Evolutionary conservation across 2,329 filamentous ascomycete species (phyloP).

Genomic region (Metarhizium anisopliae): DNA sequence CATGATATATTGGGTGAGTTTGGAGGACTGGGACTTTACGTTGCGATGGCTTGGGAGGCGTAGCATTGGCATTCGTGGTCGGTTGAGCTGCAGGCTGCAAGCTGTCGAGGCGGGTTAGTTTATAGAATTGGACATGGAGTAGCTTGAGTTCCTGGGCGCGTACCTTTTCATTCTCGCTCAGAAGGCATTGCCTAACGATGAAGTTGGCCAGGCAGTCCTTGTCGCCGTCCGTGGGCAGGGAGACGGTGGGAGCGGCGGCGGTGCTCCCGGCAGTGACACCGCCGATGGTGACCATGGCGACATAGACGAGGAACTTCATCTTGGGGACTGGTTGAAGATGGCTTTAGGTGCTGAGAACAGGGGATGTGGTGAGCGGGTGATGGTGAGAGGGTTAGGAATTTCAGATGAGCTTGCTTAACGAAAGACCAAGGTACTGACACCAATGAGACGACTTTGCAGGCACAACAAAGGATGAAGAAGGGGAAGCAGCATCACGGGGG

Average conservation of each 20-base stretch:
- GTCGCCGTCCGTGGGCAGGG: conserved; percentile 6
- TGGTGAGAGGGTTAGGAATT: too few relatives aligned
- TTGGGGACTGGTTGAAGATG: conserved; percentile 11
- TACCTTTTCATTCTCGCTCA: conserved; percentile 29
- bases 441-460: neutral
- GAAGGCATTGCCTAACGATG: conserved; percentile 37
- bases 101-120: conserved; percentile 11
- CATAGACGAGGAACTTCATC: conserved; percentile 37
- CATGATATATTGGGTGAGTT: neutral
- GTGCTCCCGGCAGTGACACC: conserved; percentile 16
- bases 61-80: conserved; percentile 41
- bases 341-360: too few relatives aligned
- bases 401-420: neutral
- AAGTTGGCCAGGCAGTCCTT: conserved; percentile 32
- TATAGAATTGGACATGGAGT: too few relatives aligned
- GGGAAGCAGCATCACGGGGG: neutral
- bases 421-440: neutral
- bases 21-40: conserved; percentile 24
- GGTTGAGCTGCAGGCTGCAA: conserved; percentile 25
- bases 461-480: neutral
- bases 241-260: neutral
- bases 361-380: too few relatives aligned
- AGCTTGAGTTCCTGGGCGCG: neutral
- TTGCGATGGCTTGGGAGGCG: conserved; percentile 33
- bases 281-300: conserved; percentile 30